Conservation (phyloP, 495 filamentous ascomycete species). For the Talaromyces nanjingensis region DNA sequence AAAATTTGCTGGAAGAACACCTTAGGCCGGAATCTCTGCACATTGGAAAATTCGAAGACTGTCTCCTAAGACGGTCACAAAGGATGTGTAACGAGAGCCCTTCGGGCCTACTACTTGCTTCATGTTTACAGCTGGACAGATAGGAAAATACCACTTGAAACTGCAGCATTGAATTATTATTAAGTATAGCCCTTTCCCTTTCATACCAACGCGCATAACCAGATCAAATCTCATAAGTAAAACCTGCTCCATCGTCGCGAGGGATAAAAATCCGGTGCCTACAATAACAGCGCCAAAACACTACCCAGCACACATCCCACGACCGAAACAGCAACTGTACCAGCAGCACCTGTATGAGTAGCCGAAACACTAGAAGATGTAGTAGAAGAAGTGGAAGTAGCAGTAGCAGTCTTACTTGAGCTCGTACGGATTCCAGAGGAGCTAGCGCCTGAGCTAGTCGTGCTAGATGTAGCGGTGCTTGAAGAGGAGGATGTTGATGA, state of each 20-base stretch:
- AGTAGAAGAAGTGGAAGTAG: neutral
- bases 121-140: too few species aligned
- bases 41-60: too few species aligned
- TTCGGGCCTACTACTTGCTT: neutral
- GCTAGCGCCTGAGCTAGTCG: slow-evolving; percentile 15
- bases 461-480: slow-evolving; percentile 10
- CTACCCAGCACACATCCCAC: neutral
- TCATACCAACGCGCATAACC: too few species aligned
- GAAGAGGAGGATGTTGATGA: slow-evolving; percentile 9
- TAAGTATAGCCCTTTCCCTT: neutral
- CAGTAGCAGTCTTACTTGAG: slow-evolving; percentile 7
- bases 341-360: slow-evolving; percentile 7
- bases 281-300: slow-evolving; percentile 5
- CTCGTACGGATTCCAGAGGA: slow-evolving; percentile 13
- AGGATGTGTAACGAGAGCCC: too few species aligned
- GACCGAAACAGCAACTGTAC: neutral
- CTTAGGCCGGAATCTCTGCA: too few species aligned
- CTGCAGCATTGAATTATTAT: neutral
- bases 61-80: too few species aligned
- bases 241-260: neutral
- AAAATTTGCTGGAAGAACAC: neutral
- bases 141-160: too few species aligned
- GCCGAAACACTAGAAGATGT: slow-evolving; percentile 3
- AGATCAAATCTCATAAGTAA: neutral
- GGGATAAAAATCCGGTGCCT: neutral